Conservation (phyloP, 768 basidiomycete species). For the Mycena filopes region DNA sequence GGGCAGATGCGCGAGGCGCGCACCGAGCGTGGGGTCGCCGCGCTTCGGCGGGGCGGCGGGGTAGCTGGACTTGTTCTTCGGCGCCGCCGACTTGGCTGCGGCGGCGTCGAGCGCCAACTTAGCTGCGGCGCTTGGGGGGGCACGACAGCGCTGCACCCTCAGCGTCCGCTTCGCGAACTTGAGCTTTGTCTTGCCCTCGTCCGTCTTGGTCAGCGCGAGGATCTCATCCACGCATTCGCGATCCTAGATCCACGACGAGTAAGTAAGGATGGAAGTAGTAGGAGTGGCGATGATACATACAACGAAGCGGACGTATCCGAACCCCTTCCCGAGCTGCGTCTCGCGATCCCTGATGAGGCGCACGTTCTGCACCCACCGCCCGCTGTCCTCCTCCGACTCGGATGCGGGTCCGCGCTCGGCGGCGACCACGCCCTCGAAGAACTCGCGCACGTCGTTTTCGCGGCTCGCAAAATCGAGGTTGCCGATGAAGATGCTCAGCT, state of each 20-base stretch:
- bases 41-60: constrained; percentile 58
- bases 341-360: constrained; percentile 90
- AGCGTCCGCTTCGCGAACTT: constrained; percentile 94
- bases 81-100: constrained; percentile 22
- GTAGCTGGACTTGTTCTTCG: constrained; percentile 25
- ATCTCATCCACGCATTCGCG: constrained; percentile 93
- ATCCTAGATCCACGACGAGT: constrained; percentile 62
- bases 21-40: constrained; percentile 86
- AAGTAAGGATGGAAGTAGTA: constrained; percentile 1
- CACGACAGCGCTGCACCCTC: constrained; percentile 91
- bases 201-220: constrained; percentile 75
- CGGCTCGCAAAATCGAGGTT: constrained; percentile 92
- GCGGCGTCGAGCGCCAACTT: constrained; percentile 36
- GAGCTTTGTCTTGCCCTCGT: constrained; percentile 57
- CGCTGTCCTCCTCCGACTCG: constrained; percentile 37
- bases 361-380: constrained; percentile 83
- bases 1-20: constrained; percentile 77
- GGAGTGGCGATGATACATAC: constrained; percentile 62
- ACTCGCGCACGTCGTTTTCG: constrained; percentile 88
- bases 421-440: constrained; percentile 83
- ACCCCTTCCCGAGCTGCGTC: constrained; percentile 95
- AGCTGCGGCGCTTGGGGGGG: constrained; percentile 45
- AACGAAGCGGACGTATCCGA: constrained; percentile 90
- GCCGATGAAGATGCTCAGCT: constrained; percentile 88
- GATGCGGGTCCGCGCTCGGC: constrained; percentile 74